Evolutionary conservation across 371 early-diverging fungal species (phyloP).

Genomic region (Chytridium lagenaria): DNA sequence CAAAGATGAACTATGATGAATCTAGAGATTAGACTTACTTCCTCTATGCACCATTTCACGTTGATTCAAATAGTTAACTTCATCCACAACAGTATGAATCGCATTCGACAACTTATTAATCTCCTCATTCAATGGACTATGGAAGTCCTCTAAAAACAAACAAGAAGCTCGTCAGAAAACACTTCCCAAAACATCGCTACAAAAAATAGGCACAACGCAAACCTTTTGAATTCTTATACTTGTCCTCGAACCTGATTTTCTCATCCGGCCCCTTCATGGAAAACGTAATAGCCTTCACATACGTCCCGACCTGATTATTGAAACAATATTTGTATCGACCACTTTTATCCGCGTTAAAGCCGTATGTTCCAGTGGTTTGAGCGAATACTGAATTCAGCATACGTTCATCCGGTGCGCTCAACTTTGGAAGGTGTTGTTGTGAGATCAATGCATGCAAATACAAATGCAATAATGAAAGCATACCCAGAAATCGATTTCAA

Average conservation of each 20-base stretch:
- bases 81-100: conserved; percentile 20
- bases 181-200: background rate
- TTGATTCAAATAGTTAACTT: conserved; percentile 16
- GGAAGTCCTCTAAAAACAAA: conserved; percentile 9
- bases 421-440: no score
- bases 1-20: no score
- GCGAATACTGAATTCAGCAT: conserved; percentile 56
- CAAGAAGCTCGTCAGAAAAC: background rate
- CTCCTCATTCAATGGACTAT: conserved; percentile 16
- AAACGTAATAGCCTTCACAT: conserved; percentile 43
- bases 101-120: conserved; percentile 17
- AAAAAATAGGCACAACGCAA: background rate
- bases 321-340: conserved; percentile 81
- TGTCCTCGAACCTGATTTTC: conserved; percentile 31
- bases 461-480: no score
- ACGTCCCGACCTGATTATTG: conserved; percentile 55
- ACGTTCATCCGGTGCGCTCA: conserved; percentile 58
- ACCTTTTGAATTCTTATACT: conserved; percentile 19
- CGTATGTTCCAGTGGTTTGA: conserved; percentile 60
- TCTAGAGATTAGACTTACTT: conserved; percentile 50
- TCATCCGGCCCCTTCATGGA: conserved; percentile 50
- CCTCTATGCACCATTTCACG: conserved; percentile 47
- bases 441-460: no score
- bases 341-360: conserved; percentile 57
- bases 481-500: conserved; percentile 79